Percentiles rank a stretch among this genome's conserved stretches.
Evolutionary conservation across 345 rosid species (phyloP).

Genomic region (Sonneratia alba): DNA sequence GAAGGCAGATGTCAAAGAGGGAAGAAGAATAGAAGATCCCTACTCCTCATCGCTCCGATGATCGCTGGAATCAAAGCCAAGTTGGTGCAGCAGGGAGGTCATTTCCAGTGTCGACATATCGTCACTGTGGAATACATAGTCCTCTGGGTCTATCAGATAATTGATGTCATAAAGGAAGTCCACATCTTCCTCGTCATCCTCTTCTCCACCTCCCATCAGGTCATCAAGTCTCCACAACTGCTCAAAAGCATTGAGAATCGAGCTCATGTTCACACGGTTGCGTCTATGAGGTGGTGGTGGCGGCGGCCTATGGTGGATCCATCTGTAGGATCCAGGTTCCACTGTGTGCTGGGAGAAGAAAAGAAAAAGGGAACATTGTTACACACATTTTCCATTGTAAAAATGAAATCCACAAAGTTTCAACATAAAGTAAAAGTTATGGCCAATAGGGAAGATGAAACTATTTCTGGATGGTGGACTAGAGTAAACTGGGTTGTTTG

Average conservation of each 20-base stretch:
- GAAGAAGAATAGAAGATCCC: neutral
- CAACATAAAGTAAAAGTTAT: too few species aligned
- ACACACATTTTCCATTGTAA: neutral
- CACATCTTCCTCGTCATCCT: neutral
- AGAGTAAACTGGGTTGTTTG: neutral
- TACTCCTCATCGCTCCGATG: conserved; percentile 48
- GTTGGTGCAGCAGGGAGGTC: conserved; percentile 36
- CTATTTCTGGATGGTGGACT: neutral
- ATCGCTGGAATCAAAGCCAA: conserved; percentile 29
- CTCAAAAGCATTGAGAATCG: conserved; percentile 38
- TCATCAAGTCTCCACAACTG: conserved; percentile 18
- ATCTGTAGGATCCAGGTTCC: conserved; percentile 73
- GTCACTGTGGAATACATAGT: conserved; percentile 35
- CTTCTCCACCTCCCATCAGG: conserved; percentile 27
- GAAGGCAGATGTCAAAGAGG: neutral
- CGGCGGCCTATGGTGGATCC: conserved; percentile 64
- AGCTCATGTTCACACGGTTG: conserved; percentile 34
- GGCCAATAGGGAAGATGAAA: neutral
- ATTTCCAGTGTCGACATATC: conserved; percentile 41
- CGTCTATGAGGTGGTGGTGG: conserved; percentile 54
- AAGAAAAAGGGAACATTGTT: neutral
- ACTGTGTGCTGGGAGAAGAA: conserved; percentile 20
- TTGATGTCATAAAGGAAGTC: neutral
- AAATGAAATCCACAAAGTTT: too few species aligned
- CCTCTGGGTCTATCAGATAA: conserved; percentile 24